These are phyloP conservation scores for Salvia sclarea DNA, from an alignment of 305 asterid genomes.

Conservation along the genomic window DNA sequence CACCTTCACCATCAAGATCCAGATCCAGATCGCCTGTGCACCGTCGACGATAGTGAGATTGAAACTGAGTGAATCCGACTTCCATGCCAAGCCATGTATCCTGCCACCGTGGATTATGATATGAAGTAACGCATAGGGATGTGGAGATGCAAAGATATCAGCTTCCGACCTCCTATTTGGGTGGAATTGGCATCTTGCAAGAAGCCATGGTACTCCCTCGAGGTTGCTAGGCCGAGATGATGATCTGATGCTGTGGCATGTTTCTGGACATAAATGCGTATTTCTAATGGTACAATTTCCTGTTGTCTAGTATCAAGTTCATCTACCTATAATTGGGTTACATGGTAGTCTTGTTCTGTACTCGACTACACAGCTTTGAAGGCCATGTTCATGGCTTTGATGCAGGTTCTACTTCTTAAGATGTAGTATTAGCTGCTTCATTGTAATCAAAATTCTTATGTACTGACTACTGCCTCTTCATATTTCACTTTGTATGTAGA, in stretches of 20 bases:
- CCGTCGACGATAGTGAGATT: slow-evolving; percentile 49
- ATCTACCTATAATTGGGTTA: background rate
- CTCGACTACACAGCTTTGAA: background rate
- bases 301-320: slow-evolving; percentile 9
- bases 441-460: background rate
- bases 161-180: slow-evolving; percentile 11
- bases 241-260: slow-evolving; percentile 21
- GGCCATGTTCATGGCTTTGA: slow-evolving; percentile 4
- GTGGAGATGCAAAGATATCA: background rate
- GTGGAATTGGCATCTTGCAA: background rate
- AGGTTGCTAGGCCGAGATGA: slow-evolving; percentile 24
- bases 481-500: background rate
- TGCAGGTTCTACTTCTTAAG: background rate
- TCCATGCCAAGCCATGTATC: background rate
- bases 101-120: background rate
- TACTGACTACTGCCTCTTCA: no score
- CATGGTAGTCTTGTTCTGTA: slow-evolving; percentile 9
- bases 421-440: background rate
- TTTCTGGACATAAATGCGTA: background rate
- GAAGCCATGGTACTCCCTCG: background rate
- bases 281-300: slow-evolving; percentile 18
- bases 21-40: slow-evolving; percentile 80
- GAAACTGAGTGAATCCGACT: slow-evolving; percentile 10
- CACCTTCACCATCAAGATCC: slow-evolving; percentile 47
- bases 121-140: background rate